phyloP scores from a whole-genome alignment of 805 yeast genomes.

The Metschnikowia colocasiae region DNA sequence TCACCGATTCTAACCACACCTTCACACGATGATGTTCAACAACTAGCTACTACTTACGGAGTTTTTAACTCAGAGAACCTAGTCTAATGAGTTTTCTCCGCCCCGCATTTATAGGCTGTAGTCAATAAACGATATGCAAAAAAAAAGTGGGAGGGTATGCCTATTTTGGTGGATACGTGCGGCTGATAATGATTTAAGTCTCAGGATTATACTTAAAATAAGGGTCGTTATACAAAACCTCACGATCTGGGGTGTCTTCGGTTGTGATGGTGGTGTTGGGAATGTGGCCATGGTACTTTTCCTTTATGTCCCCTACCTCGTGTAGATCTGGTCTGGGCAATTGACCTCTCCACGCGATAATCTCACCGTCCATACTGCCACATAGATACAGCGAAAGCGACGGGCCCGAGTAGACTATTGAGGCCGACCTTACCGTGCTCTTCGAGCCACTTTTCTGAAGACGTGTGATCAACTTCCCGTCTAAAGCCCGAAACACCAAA shows the following conservation, averaged over 20 bases:
- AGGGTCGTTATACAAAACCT: constrained; percentile 13
- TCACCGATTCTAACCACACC: too few relatives aligned
- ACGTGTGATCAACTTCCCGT: constrained; percentile 61
- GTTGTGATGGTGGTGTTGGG: background rate
- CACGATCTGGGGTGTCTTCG: background rate
- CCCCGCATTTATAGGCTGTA: too few relatives aligned
- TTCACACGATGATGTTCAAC: too few relatives aligned
- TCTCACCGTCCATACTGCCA: constrained; percentile 67
- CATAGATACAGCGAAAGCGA: constrained; percentile 47
- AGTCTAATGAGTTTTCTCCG: too few relatives aligned
- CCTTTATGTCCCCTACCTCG: background rate
- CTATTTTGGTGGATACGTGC: too few relatives aligned
- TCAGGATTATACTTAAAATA: constrained; percentile 8
- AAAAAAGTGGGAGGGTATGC: too few relatives aligned
- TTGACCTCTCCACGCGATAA: constrained; percentile 47
- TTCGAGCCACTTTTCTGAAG: constrained; percentile 44
- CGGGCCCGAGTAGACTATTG: constrained; percentile 48
- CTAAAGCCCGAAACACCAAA: constrained; percentile 51
- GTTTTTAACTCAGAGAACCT: too few relatives aligned
- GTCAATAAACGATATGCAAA: too few relatives aligned
- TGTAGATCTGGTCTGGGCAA: constrained; percentile 1
- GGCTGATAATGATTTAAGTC: too few relatives aligned
- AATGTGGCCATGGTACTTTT: background rate
- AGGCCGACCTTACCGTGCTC: constrained; percentile 44
- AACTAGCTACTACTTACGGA: too few relatives aligned